A percentile compares a stretch with the other conserved stretches of the same genome.
These are phyloP conservation scores for Lentinula guzmanii DNA, from an alignment of 768 basidiomycete genomes.

Conservation along the genomic window DNA sequence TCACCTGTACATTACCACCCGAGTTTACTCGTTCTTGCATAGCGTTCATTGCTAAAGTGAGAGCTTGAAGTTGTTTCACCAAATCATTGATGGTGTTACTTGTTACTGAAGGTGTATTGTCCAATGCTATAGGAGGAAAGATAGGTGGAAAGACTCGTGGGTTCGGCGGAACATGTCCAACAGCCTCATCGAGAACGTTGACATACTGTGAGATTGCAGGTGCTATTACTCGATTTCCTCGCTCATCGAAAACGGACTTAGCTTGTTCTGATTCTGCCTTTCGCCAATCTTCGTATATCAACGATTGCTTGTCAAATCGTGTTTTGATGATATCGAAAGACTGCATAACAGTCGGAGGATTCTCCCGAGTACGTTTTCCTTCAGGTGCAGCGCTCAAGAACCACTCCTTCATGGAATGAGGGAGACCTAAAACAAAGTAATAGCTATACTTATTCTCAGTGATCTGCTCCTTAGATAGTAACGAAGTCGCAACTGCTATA, in stretches of 20 bases:
- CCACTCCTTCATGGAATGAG: conserved; percentile 7
- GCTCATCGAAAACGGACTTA: background rate
- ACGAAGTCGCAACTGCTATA: conserved; percentile 4
- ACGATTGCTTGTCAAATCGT: conserved; percentile 8
- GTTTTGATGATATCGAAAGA: background rate
- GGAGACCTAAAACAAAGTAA: conserved; percentile 12
- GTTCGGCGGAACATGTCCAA: too few relatives aligned
- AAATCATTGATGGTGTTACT: too few relatives aligned
- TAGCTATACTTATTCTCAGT: background rate
- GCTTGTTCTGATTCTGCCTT: background rate
- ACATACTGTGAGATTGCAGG: too few relatives aligned
- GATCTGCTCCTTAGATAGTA: conserved; percentile 5
- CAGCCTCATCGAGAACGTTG: too few relatives aligned
- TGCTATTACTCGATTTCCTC: background rate
- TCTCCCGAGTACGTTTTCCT: conserved; percentile 1
- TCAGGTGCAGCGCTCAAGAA: background rate
- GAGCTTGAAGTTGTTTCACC: too few relatives aligned
- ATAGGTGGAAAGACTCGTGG: too few relatives aligned
- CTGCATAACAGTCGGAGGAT: conserved; percentile 1
- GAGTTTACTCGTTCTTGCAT: too few relatives aligned
- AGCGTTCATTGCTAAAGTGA: too few relatives aligned
- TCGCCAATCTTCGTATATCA: conserved; percentile 5
- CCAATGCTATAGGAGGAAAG: too few relatives aligned
- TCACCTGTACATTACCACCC: too few relatives aligned
- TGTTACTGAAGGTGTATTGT: too few relatives aligned